phyloP scores from a whole-genome alignment of 371 early-diverging fungal species.

The Apophysomyces variabilis region DNA sequence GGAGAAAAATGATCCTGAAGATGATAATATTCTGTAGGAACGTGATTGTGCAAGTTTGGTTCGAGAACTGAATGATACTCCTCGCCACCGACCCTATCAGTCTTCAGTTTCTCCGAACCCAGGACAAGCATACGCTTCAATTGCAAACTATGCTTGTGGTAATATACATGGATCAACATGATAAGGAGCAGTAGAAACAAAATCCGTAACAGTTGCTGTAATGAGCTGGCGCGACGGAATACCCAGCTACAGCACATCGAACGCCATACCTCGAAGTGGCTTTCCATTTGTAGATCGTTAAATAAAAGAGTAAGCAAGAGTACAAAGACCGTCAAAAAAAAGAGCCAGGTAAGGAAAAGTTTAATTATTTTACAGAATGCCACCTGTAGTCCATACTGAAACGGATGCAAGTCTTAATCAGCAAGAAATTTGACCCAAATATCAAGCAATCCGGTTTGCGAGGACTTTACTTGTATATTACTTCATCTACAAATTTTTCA shows the following conservation, averaged over 20 bases:
- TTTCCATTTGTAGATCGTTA: background rate
- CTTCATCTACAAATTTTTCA: no score
- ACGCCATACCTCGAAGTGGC: background rate
- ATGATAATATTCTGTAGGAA: constrained; percentile 9
- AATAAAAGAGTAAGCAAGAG: background rate
- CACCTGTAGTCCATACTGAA: constrained; percentile 13
- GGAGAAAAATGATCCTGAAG: constrained; percentile 17
- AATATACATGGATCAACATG: background rate
- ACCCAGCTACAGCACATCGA: constrained; percentile 15
- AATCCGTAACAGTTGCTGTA: constrained; percentile 14
- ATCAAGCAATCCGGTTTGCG: no score
- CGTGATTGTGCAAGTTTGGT: background rate
- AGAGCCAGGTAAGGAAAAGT: constrained; percentile 1
- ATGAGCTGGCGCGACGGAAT: constrained; percentile 12
- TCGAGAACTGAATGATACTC: constrained; percentile 1
- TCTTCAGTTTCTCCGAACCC: constrained; percentile 10
- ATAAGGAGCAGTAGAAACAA: constrained; percentile 10
- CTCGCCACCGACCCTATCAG: background rate
- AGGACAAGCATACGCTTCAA: constrained; percentile 4
- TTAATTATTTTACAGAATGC: constrained; percentile 13
- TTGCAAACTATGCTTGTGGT: constrained; percentile 13
- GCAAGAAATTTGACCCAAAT: no score
- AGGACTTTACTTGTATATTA: no score
- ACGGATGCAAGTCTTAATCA: background rate
- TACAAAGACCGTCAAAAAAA: constrained; percentile 2